Evolutionary conservation across 108 stramenopile species (phyloP).

Genomic region (Nitzschia sp.): DNA sequence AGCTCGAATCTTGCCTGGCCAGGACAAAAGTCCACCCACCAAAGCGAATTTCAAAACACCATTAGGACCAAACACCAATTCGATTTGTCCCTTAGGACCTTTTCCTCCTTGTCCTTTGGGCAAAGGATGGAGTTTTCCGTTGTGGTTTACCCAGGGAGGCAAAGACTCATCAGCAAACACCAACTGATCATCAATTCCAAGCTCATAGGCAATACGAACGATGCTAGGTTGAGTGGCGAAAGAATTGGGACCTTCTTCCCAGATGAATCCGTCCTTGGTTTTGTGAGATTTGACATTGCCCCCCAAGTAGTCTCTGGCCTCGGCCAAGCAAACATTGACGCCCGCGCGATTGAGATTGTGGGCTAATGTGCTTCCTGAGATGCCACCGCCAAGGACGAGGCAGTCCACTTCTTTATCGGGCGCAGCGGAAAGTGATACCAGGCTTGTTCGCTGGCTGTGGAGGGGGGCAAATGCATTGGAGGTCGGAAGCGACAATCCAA

Average conservation of each 20-base stretch:
- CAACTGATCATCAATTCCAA: constrained; percentile 87
- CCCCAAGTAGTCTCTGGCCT: constrained; percentile 84
- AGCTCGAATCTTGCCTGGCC: constrained; percentile 95
- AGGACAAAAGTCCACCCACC: constrained; percentile 74
- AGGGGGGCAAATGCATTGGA: constrained; percentile 11
- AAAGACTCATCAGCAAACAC: constrained; percentile 90
- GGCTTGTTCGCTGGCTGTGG: not conserved
- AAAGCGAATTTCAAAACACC: constrained; percentile 80
- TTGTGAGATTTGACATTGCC: constrained; percentile 90
- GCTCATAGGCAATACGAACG: constrained; percentile 85
- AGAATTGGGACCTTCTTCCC: constrained; percentile 96
- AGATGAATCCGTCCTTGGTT: constrained; percentile 87
- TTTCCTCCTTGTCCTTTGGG: constrained; percentile 87
- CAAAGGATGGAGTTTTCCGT: constrained; percentile 91
- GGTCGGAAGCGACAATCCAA: not conserved
- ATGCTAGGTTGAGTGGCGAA: constrained; percentile 91
- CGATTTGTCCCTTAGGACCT: constrained; percentile 80
- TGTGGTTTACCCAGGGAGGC: constrained; percentile 86
- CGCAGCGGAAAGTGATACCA: not conserved
- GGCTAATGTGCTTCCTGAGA: constrained; percentile 89
- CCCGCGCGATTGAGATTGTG: constrained; percentile 75
- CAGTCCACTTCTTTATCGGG: constrained; percentile 56
- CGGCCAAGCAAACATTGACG: constrained; percentile 73
- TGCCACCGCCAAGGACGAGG: constrained; percentile 90
- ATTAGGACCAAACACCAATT: constrained; percentile 80